These are phyloP conservation scores for Metarhizium guizhouense DNA, from an alignment of 2,329 filamentous ascomycete genomes.

Conservation along the genomic window DNA sequence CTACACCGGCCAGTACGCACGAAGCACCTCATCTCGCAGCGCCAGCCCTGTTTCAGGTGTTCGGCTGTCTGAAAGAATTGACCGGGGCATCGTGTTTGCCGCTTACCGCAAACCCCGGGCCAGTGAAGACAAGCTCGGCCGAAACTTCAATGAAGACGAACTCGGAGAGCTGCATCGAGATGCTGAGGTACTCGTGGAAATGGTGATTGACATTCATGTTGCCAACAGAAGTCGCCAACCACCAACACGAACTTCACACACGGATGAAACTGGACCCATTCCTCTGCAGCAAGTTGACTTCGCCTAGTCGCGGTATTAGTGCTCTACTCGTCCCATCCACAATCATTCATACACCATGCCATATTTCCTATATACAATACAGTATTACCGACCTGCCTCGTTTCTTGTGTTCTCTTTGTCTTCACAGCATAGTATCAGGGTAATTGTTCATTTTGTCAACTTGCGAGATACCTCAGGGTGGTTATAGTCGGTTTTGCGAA, in stretches of 20 bases:
- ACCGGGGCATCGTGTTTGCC: conserved; percentile 47
- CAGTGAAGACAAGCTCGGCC: conserved; percentile 25
- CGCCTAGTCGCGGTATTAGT: not conserved
- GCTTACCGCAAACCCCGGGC: conserved; percentile 41
- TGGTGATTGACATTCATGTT: conserved; percentile 41
- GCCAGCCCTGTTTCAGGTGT: conserved; percentile 17
- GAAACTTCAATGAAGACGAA: conserved; percentile 27
- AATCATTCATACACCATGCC: not conserved
- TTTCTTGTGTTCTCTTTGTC: not conserved
- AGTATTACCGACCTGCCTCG: conserved; percentile 1
- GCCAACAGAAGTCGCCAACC: conserved; percentile 26
- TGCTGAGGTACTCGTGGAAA: conserved; percentile 43
- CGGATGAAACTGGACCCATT: conserved; percentile 31
- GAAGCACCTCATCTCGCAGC: conserved; percentile 14
- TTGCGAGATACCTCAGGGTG: conserved; percentile 21
- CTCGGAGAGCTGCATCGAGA: conserved; percentile 38
- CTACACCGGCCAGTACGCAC: conserved; percentile 32
- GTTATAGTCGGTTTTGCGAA: conserved; percentile 12
- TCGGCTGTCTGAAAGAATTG: conserved; percentile 20
- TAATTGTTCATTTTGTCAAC: conserved; percentile 8
- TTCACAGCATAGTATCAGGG: not conserved
- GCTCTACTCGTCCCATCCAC: not conserved
- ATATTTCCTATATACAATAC: not conserved
- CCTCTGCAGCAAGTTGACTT: conserved; percentile 16
- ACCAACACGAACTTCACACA: conserved; percentile 14